phyloP scores from a whole-genome alignment of 306 rosid genomes.

The Senna siamea region DNA sequence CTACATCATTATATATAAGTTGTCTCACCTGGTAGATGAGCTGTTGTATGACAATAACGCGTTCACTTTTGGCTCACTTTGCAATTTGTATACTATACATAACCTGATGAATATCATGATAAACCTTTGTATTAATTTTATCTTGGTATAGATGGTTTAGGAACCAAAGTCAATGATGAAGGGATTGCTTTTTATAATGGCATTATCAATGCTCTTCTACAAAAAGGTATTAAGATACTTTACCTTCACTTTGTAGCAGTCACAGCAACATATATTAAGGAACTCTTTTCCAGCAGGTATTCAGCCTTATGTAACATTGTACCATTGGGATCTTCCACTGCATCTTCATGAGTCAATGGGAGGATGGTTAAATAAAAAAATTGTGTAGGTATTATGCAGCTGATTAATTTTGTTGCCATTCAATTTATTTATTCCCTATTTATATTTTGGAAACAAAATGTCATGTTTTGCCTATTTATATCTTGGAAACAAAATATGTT shows the following conservation, averaged over 20 bases:
- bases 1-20: no score
- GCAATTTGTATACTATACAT: conserved; percentile 8
- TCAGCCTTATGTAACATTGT: conserved; percentile 82
- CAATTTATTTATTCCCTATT: conserved; percentile 1
- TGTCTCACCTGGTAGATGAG: not conserved
- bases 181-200: conserved; percentile 81
- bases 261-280: conserved; percentile 32
- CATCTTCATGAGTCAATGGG: conserved; percentile 84
- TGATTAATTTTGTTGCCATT: conserved; percentile 24
- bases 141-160: conserved; percentile 81
- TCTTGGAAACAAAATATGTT: not conserved
- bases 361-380: conserved; percentile 84
- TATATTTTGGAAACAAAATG: not conserved
- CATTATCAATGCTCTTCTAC: conserved; percentile 82
- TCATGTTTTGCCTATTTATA: not conserved
- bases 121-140: conserved; percentile 21
- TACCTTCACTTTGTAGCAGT: conserved; percentile 25
- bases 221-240: conserved; percentile 60
- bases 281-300: conserved; percentile 63
- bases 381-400: conserved; percentile 61
- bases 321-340: conserved; percentile 98
- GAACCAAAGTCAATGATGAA: conserved; percentile 77
- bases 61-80: conserved; percentile 9
- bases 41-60: conserved; percentile 12
- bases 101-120: conserved; percentile 1